A percentile compares a stretch with the other conserved stretches of the same genome.
phyloP scores from a whole-genome alignment of 192 early-diverging fungal species.

The Backusella mclennaniae region DNA sequence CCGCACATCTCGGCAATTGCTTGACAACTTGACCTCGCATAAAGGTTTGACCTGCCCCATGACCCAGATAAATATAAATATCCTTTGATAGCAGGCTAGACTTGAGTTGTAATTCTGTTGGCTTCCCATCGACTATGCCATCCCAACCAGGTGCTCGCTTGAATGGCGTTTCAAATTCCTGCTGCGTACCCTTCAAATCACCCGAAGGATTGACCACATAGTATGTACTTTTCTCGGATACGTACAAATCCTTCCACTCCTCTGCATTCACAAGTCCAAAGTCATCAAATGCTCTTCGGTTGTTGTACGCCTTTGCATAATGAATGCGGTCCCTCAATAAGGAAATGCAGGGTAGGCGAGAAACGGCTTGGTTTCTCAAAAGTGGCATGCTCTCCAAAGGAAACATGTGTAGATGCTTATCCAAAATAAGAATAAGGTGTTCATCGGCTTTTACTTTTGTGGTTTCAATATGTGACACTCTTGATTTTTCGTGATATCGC shows the following conservation, averaged over 20 bases:
- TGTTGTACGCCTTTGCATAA: constrained; percentile 9
- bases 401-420: constrained; percentile 78
- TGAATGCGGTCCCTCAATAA: constrained; percentile 66
- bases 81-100: constrained; percentile 20
- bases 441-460: constrained; percentile 14
- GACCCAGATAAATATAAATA: constrained; percentile 82
- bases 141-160: constrained; percentile 56
- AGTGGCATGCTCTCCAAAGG: constrained; percentile 89
- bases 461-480: not conserved
- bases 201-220: constrained; percentile 93
- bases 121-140: constrained; percentile 67
- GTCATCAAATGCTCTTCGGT: not conserved
- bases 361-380: constrained; percentile 69
- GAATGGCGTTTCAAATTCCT: constrained; percentile 63
- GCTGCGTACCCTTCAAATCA: constrained; percentile 82
- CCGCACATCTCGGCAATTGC: constrained; percentile 65
- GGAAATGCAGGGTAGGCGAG: constrained; percentile 76
- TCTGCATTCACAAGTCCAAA: not conserved
- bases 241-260: constrained; percentile 40
- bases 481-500: constrained; percentile 17
- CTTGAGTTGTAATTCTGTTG: constrained; percentile 60
- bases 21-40: constrained; percentile 66
- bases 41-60: constrained; percentile 89
- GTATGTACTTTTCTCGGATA: constrained; percentile 52
- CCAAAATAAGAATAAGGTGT: constrained; percentile 83